Percentiles rank a stretch among this genome's conserved stretches.
phyloP scores from a whole-genome alignment of 139 green algal genomes.

The Ettlia oleoabundans region DNA sequence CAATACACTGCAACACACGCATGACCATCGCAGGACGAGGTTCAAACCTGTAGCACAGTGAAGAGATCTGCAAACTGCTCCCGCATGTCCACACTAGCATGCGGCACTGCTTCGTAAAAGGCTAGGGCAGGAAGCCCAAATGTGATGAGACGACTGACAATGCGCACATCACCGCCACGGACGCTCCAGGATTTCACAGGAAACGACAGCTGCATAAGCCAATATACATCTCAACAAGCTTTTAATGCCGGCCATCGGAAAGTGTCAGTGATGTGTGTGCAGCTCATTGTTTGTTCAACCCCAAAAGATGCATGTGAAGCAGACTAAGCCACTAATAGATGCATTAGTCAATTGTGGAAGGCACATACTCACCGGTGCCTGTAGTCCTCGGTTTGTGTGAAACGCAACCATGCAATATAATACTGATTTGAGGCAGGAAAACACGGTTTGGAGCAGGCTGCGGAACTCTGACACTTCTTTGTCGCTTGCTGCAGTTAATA shows the following conservation, averaged over 20 bases:
- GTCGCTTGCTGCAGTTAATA: constrained; percentile 53
- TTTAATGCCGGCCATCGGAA: too few relatives aligned
- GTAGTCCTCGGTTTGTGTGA: constrained; percentile 48
- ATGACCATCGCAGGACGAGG: too few relatives aligned
- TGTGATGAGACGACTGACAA: constrained; percentile 41
- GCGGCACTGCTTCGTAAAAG: neutral
- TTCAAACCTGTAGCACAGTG: constrained; percentile 73
- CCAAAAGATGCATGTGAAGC: too few relatives aligned
- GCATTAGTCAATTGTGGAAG: too few relatives aligned
- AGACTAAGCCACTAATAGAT: too few relatives aligned
- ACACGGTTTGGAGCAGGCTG: constrained; percentile 55
- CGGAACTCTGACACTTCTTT: constrained; percentile 80
- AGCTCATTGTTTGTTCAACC: too few relatives aligned
- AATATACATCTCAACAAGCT: neutral
- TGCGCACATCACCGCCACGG: constrained; percentile 27
- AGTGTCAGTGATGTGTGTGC: too few relatives aligned
- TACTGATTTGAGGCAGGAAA: constrained; percentile 54
- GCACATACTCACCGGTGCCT: constrained; percentile 3
- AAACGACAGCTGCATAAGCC: constrained; percentile 25
- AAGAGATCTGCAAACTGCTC: constrained; percentile 87
- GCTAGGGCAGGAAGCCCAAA: constrained; percentile 20
- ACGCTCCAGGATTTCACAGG: constrained; percentile 40
- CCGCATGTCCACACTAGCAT: constrained; percentile 59
- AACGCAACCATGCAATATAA: constrained; percentile 46
- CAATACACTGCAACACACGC: too few relatives aligned